Base-by-base conservation (phyloP, 2,329 filamentous ascomycete species). In the Ceratocystis ficicola region DNA sequence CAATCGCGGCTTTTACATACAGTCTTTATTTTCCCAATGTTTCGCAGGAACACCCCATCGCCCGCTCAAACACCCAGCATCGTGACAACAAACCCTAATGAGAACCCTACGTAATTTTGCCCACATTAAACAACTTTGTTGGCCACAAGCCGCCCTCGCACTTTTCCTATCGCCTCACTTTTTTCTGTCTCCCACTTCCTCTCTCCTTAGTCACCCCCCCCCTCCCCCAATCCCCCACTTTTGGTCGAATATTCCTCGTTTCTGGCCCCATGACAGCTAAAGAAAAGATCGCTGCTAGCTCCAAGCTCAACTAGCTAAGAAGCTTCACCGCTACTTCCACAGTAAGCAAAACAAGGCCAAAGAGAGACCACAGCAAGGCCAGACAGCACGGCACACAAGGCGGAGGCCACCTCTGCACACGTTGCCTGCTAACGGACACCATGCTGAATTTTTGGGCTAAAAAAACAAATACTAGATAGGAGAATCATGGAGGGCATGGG, bases 281-380 rank as follows among this genome's bases (percentile, higher is more conserved):
- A 7, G 30, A 59, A 10, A 36, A 36, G 55, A 59, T 59, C 55
- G 17, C 55, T 32, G 30, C 25, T 17, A 36, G 55, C 30, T 59
- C 55, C 20, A 59, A 59, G 55, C 55, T 59, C 55, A 30, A 41
- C 25, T 25, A 59, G 28, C 55, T 59, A 32, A n/a, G 55, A 55
- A 59, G 55, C 55, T 59, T 59, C 55, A 59, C 55, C 55, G 55
- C 55, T 59, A 59, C 55, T 59, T 59, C 32, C 55, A 36, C 15
- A 36, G 55, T 25, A 25, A 28, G 28, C 15, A 15, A 59, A 32
- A n/a, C 20, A 55, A 30, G 25, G 22, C 22, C 22, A 57, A 30
- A 20, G 7, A 57, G 22, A 30, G 10, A 32, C n/a, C 28, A 17
- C 25, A 57, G 17, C 17, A 59, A n/a, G 12, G 12, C 10, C 4